These are phyloP conservation scores for Taphrina deformans DNA, from an alignment of 1,139 yeast species.

Conservation along the genomic window DNA sequence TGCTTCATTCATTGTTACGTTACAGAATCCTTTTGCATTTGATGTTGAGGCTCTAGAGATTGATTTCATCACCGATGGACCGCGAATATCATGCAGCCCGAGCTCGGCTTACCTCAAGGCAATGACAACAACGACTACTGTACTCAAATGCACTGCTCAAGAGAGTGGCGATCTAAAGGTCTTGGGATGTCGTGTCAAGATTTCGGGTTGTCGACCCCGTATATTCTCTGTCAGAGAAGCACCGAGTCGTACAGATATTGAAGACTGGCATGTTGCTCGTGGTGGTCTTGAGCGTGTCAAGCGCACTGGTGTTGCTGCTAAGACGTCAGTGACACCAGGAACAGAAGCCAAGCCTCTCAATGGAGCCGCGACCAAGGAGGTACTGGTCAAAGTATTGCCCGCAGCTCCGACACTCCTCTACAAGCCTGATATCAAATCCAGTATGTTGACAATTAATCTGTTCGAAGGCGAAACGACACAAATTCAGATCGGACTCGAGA, in stretches of 20 bases:
- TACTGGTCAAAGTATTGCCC: constrained; percentile 29
- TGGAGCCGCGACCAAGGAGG: neutral
- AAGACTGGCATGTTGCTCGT: constrained; percentile 39
- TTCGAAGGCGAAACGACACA: constrained; percentile 69
- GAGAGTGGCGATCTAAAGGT: constrained; percentile 50
- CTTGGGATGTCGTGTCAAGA: constrained; percentile 51
- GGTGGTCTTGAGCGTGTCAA: constrained; percentile 35
- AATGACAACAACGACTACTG: constrained; percentile 41
- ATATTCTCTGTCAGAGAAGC: constrained; percentile 43
- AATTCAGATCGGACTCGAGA: constrained; percentile 57
- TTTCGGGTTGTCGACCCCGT: constrained; percentile 51
- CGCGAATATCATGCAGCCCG: constrained; percentile 35
- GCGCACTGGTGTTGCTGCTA: constrained; percentile 11
- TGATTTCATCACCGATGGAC: constrained; percentile 39
- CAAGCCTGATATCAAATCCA: constrained; percentile 47
- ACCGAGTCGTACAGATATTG: constrained; percentile 41
- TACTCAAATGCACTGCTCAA: constrained; percentile 52
- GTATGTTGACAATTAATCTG: constrained; percentile 60
- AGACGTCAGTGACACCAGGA: constrained; percentile 2
- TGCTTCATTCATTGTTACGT: constrained; percentile 48
- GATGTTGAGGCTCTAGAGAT: constrained; percentile 64
- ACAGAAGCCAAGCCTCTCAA: neutral
- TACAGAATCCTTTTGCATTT: constrained; percentile 82
- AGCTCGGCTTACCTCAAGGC: constrained; percentile 44
- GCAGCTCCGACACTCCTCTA: constrained; percentile 17